Evolutionary conservation across 495 filamentous ascomycete genomes (phyloP), one percentile per base, ranked within the genome.

Genomic region (Staphylotrichum longicolle): DNA sequence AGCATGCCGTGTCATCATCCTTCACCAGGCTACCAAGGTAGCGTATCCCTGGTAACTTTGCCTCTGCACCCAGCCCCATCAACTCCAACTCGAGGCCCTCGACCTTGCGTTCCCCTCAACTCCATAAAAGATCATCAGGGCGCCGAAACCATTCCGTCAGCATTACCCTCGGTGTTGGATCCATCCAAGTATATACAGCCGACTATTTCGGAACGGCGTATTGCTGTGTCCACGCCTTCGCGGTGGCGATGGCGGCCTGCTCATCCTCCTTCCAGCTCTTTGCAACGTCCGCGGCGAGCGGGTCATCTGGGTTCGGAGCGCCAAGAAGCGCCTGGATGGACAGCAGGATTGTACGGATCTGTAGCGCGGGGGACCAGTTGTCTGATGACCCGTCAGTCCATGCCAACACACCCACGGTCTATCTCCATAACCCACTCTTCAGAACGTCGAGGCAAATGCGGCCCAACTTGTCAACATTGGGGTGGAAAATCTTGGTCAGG

Each of bases 401-500:
- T 41, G 64, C 41, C 27, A 40, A 2, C 8, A 37, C 49, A 39
- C 4, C 5, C 35, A 11, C n/a, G 6, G 14, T 5, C 7, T 40
- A 5, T 8, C 46, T 20, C 47, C 47, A 44, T 15, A n/a, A 69
- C 80, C 63, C 83, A 96, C 94, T 96, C 82, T 99, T 99, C 60
- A 99, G 74, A 33, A 99, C 95, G 74, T 99, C 94, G 55, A 99
- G 74, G 74, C 94, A 99, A 73, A 99, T 99, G 34, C 94, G 88
- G 50, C 94, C 94, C 0, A 98, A 84, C 75, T 94, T 93, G 72
- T 99, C 94, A 63, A 99, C 97, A 73, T 99, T 99, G 39, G 94
- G 94, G 71, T 99, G 94, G 74, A 96, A 99, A 74, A 99, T 99
- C 76, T 96, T 96, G 65, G 94, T 99, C 20, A 99, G 77, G 77